Conservation (phyloP, 2,329 filamentous ascomycete species). For the Clonostachys rhizophaga region DNA sequence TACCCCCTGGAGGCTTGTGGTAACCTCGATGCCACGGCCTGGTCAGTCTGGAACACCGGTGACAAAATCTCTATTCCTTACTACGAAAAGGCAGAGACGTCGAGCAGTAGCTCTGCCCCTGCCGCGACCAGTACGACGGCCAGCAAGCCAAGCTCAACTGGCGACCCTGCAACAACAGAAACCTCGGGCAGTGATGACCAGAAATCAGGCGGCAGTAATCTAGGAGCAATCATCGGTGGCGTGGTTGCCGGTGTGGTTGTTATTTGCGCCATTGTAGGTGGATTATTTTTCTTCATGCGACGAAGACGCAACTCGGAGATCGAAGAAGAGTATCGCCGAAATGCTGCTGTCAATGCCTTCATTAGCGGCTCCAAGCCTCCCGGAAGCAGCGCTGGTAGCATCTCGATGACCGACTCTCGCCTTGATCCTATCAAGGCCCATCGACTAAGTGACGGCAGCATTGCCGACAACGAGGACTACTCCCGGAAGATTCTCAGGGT, state of each 20-base stretch:
- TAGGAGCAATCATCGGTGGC: conserved; percentile 69
- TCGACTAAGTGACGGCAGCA: conserved; percentile 89
- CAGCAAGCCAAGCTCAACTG: conserved; percentile 6
- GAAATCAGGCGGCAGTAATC: conserved; percentile 7
- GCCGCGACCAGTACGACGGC: conserved; percentile 15
- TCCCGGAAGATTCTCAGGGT: conserved; percentile 94
- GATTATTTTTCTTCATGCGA: conserved; percentile 68
- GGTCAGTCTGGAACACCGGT: conserved; percentile 47
- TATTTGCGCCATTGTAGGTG: conserved; percentile 61
- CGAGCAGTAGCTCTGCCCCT: conserved; percentile 10
- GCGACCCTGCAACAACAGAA: conserved; percentile 10
- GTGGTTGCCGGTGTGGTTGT: conserved; percentile 80
- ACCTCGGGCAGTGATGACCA: conserved; percentile 2
- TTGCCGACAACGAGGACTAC: conserved; percentile 96
- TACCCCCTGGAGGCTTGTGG: conserved; percentile 59
- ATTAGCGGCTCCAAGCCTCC: conserved; percentile 61
- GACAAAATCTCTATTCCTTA: conserved; percentile 30
- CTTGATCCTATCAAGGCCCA: conserved; percentile 84
- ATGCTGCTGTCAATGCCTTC: conserved; percentile 74
- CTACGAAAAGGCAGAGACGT: conserved; percentile 13
- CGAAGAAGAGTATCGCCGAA: conserved; percentile 80
- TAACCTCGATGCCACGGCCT: conserved; percentile 21
- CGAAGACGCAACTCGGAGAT: conserved; percentile 71
- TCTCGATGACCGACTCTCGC: conserved; percentile 76
- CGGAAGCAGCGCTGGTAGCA: conserved; percentile 50